phyloP scores from a whole-genome alignment of 176 grass and related monocot species.

The Hsuehochloa calcarea region DNA sequence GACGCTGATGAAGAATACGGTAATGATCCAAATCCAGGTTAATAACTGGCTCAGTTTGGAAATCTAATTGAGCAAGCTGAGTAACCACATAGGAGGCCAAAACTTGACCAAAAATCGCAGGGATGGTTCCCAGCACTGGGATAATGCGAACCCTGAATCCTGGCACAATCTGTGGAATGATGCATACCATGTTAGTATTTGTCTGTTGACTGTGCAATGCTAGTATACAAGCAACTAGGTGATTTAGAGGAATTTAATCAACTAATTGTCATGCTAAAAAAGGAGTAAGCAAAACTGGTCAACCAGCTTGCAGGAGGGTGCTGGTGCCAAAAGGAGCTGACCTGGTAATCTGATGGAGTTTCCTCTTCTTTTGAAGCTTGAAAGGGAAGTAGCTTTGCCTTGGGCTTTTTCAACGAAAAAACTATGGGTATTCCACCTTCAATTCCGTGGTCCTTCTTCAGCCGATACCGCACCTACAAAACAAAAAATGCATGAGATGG shows the following conservation, averaged over 20 bases:
- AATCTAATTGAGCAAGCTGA: slow-evolving; percentile 57
- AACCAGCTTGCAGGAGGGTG: background rate
- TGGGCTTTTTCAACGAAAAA: slow-evolving; percentile 91
- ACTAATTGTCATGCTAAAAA: background rate
- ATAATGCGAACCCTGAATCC: slow-evolving; percentile 97
- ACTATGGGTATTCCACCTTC: slow-evolving; percentile 86
- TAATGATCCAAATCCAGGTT: slow-evolving; percentile 99
- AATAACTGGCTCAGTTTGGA: slow-evolving; percentile 87
- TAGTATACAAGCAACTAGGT: background rate
- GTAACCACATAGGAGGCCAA: slow-evolving; percentile 91
- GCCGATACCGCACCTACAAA: slow-evolving; percentile 72
- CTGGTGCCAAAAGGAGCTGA: slow-evolving; percentile 26
- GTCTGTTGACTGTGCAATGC: background rate
- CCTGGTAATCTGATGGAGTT: slow-evolving; percentile 98
- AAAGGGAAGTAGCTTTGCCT: slow-evolving; percentile 96
- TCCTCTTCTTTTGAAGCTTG: slow-evolving; percentile 83
- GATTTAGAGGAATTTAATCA: slow-evolving; percentile 12
- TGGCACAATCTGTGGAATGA: slow-evolving; percentile 69
- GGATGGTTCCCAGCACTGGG: slow-evolving; percentile 86
- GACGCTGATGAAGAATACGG: slow-evolving; percentile 78
- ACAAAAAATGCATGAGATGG: background rate
- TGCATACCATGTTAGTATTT: slow-evolving; percentile 17
- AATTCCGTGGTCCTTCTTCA: slow-evolving; percentile 86
- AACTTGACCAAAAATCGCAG: slow-evolving; percentile 96
- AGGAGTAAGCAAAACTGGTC: background rate